Conservation (phyloP, 768 basidiomycete genomes). For the Panaeolus cyanescens region DNA sequence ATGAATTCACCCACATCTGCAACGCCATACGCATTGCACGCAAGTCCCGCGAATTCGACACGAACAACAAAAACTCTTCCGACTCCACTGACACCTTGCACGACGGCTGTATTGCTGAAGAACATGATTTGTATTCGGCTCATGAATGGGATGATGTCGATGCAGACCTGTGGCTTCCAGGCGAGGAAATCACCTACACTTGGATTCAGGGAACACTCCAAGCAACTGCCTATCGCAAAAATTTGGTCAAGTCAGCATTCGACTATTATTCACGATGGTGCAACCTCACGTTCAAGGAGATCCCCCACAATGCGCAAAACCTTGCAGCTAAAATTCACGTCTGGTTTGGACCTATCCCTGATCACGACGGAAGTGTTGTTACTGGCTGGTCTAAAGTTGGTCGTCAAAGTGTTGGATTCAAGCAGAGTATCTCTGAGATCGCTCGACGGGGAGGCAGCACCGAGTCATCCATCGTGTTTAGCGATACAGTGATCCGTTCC, state of each 20-base stretch:
- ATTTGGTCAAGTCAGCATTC: neutral
- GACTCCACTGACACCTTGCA: neutral
- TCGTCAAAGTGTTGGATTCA: neutral
- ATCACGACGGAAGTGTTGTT: neutral
- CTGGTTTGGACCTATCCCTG: constrained; percentile 1
- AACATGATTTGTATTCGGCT: too few relatives aligned
- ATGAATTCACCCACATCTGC: constrained; percentile 6
- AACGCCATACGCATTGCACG: constrained; percentile 8
- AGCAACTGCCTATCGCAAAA: constrained; percentile 1
- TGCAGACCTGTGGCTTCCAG: constrained; percentile 11
- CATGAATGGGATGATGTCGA: too few relatives aligned
- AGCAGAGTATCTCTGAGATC: neutral
- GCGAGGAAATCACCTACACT: constrained; percentile 9
- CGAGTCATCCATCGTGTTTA: constrained; percentile 4
- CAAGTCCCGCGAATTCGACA: neutral
- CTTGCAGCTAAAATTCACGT: neutral
- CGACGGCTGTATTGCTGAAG: neutral
- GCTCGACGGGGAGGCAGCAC: neutral
- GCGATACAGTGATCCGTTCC: neutral
- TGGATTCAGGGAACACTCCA: constrained; percentile 7
- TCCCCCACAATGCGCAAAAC: neutral
- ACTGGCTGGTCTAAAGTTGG: constrained; percentile 7
- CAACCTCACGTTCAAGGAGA: constrained; percentile 3
- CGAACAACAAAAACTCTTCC: too few relatives aligned
- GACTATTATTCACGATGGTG: neutral